These are phyloP conservation scores for Skeletonema tropicum DNA, from an alignment of 108 stramenopile species.

Conservation along the genomic window DNA sequence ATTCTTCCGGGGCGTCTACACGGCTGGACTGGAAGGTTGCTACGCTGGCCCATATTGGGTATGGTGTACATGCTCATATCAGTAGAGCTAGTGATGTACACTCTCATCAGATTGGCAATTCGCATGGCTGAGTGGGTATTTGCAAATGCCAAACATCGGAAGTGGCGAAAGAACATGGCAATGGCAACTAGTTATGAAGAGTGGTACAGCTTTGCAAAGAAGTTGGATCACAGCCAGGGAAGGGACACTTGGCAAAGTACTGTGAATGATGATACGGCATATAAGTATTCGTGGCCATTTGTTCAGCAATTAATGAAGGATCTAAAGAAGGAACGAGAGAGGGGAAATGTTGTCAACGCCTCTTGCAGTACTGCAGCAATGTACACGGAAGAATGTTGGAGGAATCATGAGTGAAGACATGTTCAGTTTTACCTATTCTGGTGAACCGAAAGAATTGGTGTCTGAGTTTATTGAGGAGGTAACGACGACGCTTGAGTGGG, in stretches of 20 bases:
- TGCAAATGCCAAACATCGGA: constrained; percentile 77
- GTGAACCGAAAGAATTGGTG: constrained; percentile 81
- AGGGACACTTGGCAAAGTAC: constrained; percentile 66
- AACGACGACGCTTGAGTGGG: constrained; percentile 72
- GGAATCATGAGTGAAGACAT: constrained; percentile 90
- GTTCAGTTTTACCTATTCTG: constrained; percentile 81
- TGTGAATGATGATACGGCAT: constrained; percentile 62
- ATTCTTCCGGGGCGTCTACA: constrained; percentile 80
- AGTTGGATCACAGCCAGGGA: constrained; percentile 76
- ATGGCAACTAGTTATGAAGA: constrained; percentile 65
- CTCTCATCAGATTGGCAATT: constrained; percentile 70
- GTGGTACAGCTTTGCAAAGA: constrained; percentile 71
- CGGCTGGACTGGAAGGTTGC: constrained; percentile 60
- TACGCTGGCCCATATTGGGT: constrained; percentile 82
- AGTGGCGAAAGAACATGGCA: constrained; percentile 57
- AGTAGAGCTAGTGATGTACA: constrained; percentile 76
- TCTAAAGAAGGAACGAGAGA: constrained; percentile 62
- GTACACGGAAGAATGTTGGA: constrained; percentile 90
- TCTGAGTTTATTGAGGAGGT: constrained; percentile 81
- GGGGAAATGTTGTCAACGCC: constrained; percentile 57
- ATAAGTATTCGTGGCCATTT: constrained; percentile 84
- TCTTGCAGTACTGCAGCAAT: constrained; percentile 86
- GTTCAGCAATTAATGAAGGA: constrained; percentile 69
- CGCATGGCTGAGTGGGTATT: constrained; percentile 64
- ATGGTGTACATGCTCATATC: constrained; percentile 74